Base-by-base conservation (phyloP, 495 filamentous ascomycete genomes). In the Podospora appendiculata region DNA sequence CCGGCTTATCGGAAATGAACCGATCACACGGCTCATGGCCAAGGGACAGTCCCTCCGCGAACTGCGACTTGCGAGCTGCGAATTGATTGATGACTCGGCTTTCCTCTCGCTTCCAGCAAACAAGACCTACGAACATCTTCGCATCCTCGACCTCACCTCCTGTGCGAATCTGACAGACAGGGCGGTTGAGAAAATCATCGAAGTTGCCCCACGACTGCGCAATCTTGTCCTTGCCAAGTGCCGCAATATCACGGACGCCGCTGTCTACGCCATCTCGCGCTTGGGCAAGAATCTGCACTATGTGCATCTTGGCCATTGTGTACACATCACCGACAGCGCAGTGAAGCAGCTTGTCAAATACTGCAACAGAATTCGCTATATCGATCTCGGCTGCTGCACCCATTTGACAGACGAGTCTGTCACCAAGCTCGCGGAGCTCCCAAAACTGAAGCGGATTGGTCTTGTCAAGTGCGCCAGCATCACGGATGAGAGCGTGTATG, bases 241-340 rank as follows among this genome's bases (percentile, higher is more conserved):
- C 67, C 79, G 83, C 51, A 85, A 89, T 52, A 85, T 99, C 58
- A 96, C 94, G 10, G 93, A 97, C 69, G 79, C 83, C 47, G 84
- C 90, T 8, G 90, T 97, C n/a, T 71, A 79, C 43, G 84, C 90
- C 34, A 96, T 97, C 56, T 86, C 88, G 43, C 83, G 80, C 53
- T 78, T 99, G 13, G 90, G 91, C 47, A 97, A 96, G 74, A 97
- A 97, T 56, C 68, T 99, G 18, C 94, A 99, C 66, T 95, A 91
- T 63, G 83, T 99, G 45, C 94, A 97, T 60, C 76, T 99, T 6
- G 94, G 94, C 2, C 94, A 99, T 64, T 99, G 94, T 66, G 79
- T 80, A 13, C 79, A 90, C 40, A 90, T 99, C 58, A 96, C 90
- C 0, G 94, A 99, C 70, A 66, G 76, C 10, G 89, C 88, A 7